Conservation (phyloP, 345 rosid species). For the Draba incana region DNA sequence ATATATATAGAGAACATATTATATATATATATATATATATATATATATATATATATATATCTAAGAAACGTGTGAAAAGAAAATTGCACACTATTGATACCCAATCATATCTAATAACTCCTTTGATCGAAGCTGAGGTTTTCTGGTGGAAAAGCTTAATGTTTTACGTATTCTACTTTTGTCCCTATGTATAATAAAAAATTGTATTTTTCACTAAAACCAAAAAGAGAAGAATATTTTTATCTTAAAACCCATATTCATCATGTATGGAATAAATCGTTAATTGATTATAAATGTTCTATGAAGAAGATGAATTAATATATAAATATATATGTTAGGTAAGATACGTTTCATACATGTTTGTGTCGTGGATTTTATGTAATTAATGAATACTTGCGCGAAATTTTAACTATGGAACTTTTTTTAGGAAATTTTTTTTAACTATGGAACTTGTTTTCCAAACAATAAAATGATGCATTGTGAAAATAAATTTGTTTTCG, state of each 20-base stretch:
- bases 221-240: neutral
- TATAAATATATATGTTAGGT: neutral
- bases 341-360: neutral
- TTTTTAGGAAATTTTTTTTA: neutral
- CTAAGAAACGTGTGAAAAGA: conserved; percentile 21
- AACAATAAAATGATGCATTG: neutral
- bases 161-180: conserved; percentile 8
- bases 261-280: conserved; percentile 7
- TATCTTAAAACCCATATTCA: conserved; percentile 6
- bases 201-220: neutral
- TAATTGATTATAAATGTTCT: neutral
- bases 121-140: conserved; percentile 25
- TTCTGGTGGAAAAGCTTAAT: conserved; percentile 28
- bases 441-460: neutral
- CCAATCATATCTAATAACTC: conserved; percentile 30
- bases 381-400: neutral
- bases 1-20: neutral
- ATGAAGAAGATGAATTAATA: neutral
- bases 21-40: conserved; percentile 3
- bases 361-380: neutral
- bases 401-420: neutral
- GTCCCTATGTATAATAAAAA: conserved; percentile 3
- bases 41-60: neutral
- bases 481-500: neutral
- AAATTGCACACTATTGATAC: conserved; percentile 30